Base-by-base conservation (phyloP, 2,329 filamentous ascomycete genomes). In the Venturia asperata region DNA sequence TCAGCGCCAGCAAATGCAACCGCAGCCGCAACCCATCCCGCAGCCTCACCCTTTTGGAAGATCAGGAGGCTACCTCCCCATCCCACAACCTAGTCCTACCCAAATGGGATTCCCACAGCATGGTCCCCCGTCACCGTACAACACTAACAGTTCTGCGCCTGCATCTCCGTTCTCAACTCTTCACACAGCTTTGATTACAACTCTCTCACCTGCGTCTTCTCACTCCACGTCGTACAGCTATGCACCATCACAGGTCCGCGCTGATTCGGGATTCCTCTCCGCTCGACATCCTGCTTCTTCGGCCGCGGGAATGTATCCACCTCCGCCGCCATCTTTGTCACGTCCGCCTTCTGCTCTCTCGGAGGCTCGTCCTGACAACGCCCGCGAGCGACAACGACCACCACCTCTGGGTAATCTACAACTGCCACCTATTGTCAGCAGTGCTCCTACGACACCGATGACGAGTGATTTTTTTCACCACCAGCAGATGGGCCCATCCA, bases 381-480 rank as follows among this genome's bases (percentile, higher is more conserved):
- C 47, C 17, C 47, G 49, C n/a, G 47, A 63, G 37, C 24, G 61
- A 58, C 30, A 60, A 1, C 58, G 64, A 34, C 64, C 64, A 34
- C 61, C 42, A 27, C 43, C 45, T 17, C 37, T 62, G 13, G 58
- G 42, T 3, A 55, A 34, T 11, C 17, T 66, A 11, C 64, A 66
- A 24, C 52, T 66, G 1, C 64, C 64, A 27, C 64, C 64, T 27
- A 49, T 66, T n/a, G 39, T 63, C 39, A 66, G 30, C 61, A 64
- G 60, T n/a, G 60, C 43, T n/a, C 64, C 64, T 0, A 66, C 64
- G 13, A 66, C 64, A 58, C 64, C 64, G 15, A 34, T 64, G 19
- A 58, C 64, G 55, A 55, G 42, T n/a, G 27, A 49, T 10, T 63
- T 43, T 61, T 64, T 64, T 39, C 37, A 66, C 7, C 5, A 43